A percentile compares a stretch with the other conserved stretches of the same genome.
Conservation (phyloP, 164 flowering plant genomes). For the Brasenia schreberi region DNA sequence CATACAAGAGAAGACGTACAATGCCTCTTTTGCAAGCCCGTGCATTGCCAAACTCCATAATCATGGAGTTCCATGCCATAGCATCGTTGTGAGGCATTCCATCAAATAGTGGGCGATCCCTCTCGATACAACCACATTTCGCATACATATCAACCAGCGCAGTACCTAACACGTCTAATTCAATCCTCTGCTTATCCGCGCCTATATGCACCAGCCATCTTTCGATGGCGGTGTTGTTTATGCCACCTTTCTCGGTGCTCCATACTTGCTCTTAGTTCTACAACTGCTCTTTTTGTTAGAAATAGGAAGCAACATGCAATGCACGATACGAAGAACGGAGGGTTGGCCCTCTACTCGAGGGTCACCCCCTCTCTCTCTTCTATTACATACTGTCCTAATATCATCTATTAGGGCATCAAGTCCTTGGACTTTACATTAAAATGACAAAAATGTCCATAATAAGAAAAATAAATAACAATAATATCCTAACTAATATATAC, state of each 20-base stretch:
- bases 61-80: slow-evolving; percentile 39
- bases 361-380: no score
- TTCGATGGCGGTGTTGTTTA: neutral
- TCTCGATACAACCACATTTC: slow-evolving; percentile 35
- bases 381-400: no score
- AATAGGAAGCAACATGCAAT: no score
- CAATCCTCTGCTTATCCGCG: slow-evolving; percentile 9
- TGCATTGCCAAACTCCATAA: slow-evolving; percentile 30
- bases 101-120: slow-evolving; percentile 24
- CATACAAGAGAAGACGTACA: slow-evolving; percentile 23
- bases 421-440: no score
- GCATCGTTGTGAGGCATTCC: slow-evolving; percentile 28
- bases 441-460: no score
- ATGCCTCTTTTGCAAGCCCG: slow-evolving; percentile 34
- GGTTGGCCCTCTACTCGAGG: no score
- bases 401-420: no score
- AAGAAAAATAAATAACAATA: no score
- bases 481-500: no score
- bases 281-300: no score
- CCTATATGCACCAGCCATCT: neutral
- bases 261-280: neutral
- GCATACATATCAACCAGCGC: slow-evolving; percentile 41
- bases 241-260: neutral
- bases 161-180: slow-evolving; percentile 26
- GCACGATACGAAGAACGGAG: no score